Conservation (phyloP, 495 filamentous ascomycete genomes). For the Podospora australis region DNA sequence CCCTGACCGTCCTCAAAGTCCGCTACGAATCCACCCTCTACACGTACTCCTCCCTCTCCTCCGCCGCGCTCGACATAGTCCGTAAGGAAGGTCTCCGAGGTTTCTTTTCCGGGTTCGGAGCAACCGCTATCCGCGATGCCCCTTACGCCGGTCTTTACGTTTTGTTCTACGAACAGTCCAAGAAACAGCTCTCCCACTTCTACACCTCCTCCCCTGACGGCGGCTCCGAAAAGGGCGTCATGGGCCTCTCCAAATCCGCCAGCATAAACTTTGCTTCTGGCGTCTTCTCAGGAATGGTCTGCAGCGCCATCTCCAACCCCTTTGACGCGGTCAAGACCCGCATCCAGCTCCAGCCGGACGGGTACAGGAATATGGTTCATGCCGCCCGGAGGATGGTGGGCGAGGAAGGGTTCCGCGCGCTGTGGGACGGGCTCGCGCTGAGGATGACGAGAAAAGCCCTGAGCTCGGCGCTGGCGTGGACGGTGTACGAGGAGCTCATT, state of each 20-base stretch:
- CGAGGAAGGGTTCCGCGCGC: constrained; percentile 72
- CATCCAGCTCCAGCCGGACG: constrained; percentile 78
- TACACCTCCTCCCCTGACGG: constrained; percentile 10
- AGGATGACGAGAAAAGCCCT: constrained; percentile 88
- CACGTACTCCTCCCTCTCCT: constrained; percentile 67
- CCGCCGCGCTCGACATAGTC: constrained; percentile 69
- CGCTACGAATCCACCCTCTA: constrained; percentile 86
- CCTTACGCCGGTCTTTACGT: constrained; percentile 96
- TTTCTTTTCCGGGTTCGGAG: constrained; percentile 90
- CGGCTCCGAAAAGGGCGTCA: not conserved
- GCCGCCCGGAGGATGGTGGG: constrained; percentile 67
- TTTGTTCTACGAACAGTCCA: constrained; percentile 86
- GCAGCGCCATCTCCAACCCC: constrained; percentile 82
- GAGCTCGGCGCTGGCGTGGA: constrained; percentile 90
- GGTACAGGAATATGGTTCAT: constrained; percentile 80
- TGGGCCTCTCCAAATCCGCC: constrained; percentile 46
- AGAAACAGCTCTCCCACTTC: constrained; percentile 53
- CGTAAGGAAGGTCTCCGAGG: constrained; percentile 68
- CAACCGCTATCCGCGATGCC: constrained; percentile 87
- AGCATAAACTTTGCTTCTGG: constrained; percentile 81
- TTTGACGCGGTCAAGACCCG: constrained; percentile 96
- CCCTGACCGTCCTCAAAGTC: constrained; percentile 93
- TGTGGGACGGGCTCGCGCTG: constrained; percentile 83
- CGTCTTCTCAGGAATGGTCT: constrained; percentile 64
- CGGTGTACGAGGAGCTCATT: constrained; percentile 90